These are phyloP conservation scores for Luzula sylvatica DNA, from an alignment of 176 grass and related monocot species.

Conservation along the genomic window DNA sequence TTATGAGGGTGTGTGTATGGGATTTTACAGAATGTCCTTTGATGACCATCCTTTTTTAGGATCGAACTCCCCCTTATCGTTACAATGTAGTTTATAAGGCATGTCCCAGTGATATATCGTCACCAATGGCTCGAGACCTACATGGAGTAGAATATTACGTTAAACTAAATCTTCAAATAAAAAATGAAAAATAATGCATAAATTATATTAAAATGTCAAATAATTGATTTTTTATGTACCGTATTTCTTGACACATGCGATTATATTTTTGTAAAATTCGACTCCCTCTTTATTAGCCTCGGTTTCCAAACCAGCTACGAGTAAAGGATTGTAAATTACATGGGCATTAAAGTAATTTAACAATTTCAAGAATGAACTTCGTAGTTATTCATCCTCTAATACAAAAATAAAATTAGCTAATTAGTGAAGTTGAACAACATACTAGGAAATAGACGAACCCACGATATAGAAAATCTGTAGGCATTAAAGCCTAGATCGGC, in stretches of 20 bases:
- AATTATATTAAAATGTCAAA: conserved; percentile 23
- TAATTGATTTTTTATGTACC: conserved; percentile 34
- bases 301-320: conserved; percentile 72
- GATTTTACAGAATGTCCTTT: too few relatives aligned
- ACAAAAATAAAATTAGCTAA: background rate
- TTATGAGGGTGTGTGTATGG: too few relatives aligned
- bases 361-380: background rate
- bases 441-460: conserved; percentile 93
- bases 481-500: conserved; percentile 65
- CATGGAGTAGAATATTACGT: conserved; percentile 17
- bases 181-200: too few relatives aligned
- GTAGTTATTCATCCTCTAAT: background rate
- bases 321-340: conserved; percentile 26
- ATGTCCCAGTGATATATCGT: conserved; percentile 99
- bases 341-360: too few relatives aligned
- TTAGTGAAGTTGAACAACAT: too few relatives aligned
- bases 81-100: conserved; percentile 81
- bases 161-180: too few relatives aligned
- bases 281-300: conserved; percentile 65
- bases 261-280: conserved; percentile 77
- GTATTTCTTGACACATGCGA: conserved; percentile 74
- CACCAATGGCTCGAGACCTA: conserved; percentile 74
- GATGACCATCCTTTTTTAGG: conserved; percentile 66
- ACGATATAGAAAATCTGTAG: conserved; percentile 97
- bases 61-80: too few relatives aligned